phyloP scores from a whole-genome alignment of 2,329 filamentous ascomycete genomes.

The Ophiostoma novo-ulmi region DNA sequence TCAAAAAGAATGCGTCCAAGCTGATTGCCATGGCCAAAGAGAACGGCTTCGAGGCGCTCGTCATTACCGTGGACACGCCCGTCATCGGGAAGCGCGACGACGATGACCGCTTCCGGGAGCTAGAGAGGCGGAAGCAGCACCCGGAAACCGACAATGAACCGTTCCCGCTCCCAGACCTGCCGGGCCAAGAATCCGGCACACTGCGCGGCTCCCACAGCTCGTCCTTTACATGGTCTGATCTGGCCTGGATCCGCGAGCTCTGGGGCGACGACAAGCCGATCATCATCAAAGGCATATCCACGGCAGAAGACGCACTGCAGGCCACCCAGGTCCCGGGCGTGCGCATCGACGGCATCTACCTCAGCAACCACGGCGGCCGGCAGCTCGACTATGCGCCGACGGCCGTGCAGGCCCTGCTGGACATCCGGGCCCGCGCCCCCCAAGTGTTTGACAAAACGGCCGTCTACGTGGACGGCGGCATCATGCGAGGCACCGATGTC shows the following conservation, averaged over 20 bases:
- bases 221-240: not conserved
- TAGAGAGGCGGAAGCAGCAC: not conserved
- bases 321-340: not conserved
- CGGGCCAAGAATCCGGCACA: not conserved
- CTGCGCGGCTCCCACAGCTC: conserved; percentile 1
- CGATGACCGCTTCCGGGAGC: conserved; percentile 17
- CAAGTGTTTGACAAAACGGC: conserved; percentile 25
- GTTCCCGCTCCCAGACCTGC: not conserved
- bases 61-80: conserved; percentile 24
- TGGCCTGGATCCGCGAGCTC: conserved; percentile 8
- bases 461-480: conserved; percentile 46
- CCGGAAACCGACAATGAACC: not conserved
- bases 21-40: not conserved
- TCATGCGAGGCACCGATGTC: conserved; percentile 44
- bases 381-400: conserved; percentile 43
- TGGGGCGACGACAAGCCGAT: not conserved
- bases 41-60: conserved; percentile 17
- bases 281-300: not conserved
- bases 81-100: conserved; percentile 24
- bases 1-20: not conserved
- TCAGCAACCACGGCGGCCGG: conserved; percentile 50
- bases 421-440: not conserved
- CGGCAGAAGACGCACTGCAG: not conserved
- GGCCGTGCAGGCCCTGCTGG: not conserved
- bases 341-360: conserved; percentile 39